Base-by-base conservation (phyloP, 148 eudicot genomes). In the Nepenthes gracilis region DNA sequence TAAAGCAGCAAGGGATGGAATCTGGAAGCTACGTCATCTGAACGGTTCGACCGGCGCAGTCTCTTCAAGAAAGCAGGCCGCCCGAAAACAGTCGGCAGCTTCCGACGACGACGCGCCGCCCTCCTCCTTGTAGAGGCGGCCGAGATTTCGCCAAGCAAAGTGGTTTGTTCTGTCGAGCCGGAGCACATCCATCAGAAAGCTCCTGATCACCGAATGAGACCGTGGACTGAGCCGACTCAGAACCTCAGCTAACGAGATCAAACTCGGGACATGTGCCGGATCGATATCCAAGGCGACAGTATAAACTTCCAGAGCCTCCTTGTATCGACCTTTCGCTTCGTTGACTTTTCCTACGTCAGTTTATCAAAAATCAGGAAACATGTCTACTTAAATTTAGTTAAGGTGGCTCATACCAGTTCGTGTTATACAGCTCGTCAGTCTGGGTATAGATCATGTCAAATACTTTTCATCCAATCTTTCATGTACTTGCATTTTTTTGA, bases 21-120 rank as follows among this genome's bases (percentile, higher is more conserved):
- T 52, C 23, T 0, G 23, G 23, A 23, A 23, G 23, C 23, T 23
- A 23, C 13, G 75, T 84, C 76, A 87, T 72, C 89, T 81, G 64
- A 88, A 88, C 68, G 96, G 84, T 70, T 93, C 96, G 37, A 84
- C 69, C 0, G 98, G 96, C 58, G 79, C 74, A 1, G 91, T 88
- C 59, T 86, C 95, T 70, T 82, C 81, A 35, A 93, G 91, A 63
- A 77, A 33, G 8, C 62, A 49, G 2, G 96, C 98, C 53, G 98
- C 86, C 70, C 79, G 74, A 43, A 93, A 93, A 64, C 95, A 88
- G 37, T 93, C 95, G 11, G 74, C 91, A 62, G 96, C 96, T 72
- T 84, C 91, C 55, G 49, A 3, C 12, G 77, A 63, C 4, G 66
- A 71, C 6, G 76, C 72, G 38, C 54, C 58, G 2, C 81, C 74